Evolutionary conservation across 116 monocot species (phyloP), one percentile per base, ranked within the genome.

Genomic region (Papilionanthe hybrid): DNA sequence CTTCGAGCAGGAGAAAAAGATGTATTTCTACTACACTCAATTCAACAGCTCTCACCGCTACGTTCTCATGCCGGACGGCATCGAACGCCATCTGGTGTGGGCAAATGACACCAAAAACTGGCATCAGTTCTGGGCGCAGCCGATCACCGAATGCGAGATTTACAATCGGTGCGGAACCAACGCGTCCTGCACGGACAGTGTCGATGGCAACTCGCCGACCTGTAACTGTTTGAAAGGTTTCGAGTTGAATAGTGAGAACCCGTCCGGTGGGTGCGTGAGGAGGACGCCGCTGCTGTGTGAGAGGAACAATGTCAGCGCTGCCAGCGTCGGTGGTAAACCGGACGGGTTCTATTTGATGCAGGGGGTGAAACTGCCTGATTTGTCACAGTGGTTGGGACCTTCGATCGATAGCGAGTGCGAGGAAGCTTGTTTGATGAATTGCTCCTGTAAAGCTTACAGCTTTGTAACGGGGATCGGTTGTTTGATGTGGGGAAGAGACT

Each of bases 361-460:
- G 20, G 79, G 72, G 43, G 82, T 92, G 79, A 90, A 90, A 83
- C 75, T 90, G 66, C 92, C 92, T 28, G 90, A 90, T 37, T 65
- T 84, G 27, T 83, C 84, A 7, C 42, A 84, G 2, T 82, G 79
- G 81, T 1, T n/a, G 2, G 72, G 43, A 1, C 78, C 60, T 17
- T 20, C 55, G 43, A 79, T 72, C 47, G 83, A 78, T 60, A 66
- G 42, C 0, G 69, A 80, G 30, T 92, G 92, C 75, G 17, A 18
- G 11, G 65, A 53, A 11, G 42, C 48, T n/a, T 92, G 92, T 56
- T n/a, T 67, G 77, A 69, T 17, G 6, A 90, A 92, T 53, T 87
- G 84, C 47, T 81, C 85, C 15, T 90, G 88, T 42, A 77, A 65
- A 67, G 85, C 85, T 22, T 88, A 85, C 41, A 28, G 85, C 9